phyloP scores from a whole-genome alignment of 306 rosid species.

The Castanopsis chinensis region DNA sequence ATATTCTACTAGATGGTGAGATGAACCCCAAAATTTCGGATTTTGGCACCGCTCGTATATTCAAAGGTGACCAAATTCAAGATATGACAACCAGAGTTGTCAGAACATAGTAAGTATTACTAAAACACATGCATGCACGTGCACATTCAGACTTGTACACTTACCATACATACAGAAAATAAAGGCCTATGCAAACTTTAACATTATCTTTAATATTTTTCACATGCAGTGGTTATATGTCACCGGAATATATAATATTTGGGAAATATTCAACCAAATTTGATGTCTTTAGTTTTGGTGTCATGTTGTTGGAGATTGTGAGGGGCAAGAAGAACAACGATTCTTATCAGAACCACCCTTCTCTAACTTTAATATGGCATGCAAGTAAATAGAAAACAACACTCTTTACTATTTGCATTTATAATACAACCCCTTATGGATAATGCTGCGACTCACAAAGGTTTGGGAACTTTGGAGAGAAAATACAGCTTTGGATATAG shows the following conservation, averaged over 20 bases:
- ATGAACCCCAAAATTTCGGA: too few relatives aligned
- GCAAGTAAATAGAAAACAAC: not conserved
- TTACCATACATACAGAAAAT: too few relatives aligned
- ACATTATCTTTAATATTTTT: too few relatives aligned
- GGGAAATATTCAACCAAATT: slow-evolving; percentile 12
- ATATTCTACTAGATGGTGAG: not conserved
- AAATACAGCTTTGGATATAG: not conserved
- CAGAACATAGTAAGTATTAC: too few relatives aligned
- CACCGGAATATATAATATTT: slow-evolving; percentile 23
- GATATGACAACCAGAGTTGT: too few relatives aligned
- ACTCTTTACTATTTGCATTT: too few relatives aligned
- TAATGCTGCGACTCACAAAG: not conserved
- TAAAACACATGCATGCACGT: too few relatives aligned
- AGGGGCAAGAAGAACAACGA: slow-evolving; percentile 19
- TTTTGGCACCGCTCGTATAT: too few relatives aligned
- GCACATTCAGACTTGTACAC: too few relatives aligned
- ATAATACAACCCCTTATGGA: too few relatives aligned
- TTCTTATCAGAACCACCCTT: not conserved
- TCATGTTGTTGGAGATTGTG: slow-evolving; percentile 25
- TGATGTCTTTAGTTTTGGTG: slow-evolving; percentile 30
- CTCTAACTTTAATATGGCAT: not conserved
- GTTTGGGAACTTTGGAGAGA: not conserved
- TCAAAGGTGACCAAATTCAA: too few relatives aligned
- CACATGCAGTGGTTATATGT: slow-evolving; percentile 8
- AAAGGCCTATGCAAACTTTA: too few relatives aligned